Evolutionary conservation across 805 yeast genomes (phyloP), one percentile per base, ranked within the genome.

Genomic region (Hanseniaspora opuntiae): DNA sequence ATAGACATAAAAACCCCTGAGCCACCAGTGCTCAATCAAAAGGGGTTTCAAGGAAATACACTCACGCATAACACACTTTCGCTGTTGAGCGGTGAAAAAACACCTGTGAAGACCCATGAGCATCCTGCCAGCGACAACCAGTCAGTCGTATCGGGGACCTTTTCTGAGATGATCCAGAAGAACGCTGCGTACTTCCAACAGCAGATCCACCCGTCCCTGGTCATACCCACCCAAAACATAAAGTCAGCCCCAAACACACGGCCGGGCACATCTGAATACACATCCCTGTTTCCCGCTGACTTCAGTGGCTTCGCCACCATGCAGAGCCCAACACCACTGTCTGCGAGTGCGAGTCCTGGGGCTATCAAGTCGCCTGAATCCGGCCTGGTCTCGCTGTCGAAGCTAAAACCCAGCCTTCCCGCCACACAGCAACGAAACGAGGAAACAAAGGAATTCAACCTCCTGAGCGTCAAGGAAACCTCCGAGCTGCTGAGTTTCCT

Each of bases 401-500:
- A 46, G 16, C 9, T 4, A 3, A 30, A 44, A 12, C 12, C 16
- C 20, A 19, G 32, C 9, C 7, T 25, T 19, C 22, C 16, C 2
- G 44, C 35, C 24, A 25, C 8, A 11, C 33, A 30, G 14, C 33
- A 30, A 11, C 12, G 33, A 14, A n/a, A 4, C 4, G 22, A 22
- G 2, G 20, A 5, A 25, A 28, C 14, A 28, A 32, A 38, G 24
- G 25, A 46, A 19, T 54, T 55, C 4, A 59, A 59, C 12, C 53
- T 65, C 17, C 55, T 67, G 56, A 66, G 68, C 46, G 59, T 62
- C 9, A 57, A 62, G 52, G 71, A 67, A 54, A 61, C 68, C 1
- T 58, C 59, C 55, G 68, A 65, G 2, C 62, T 67, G 37, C 67
- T 65, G 45, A 58, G 58, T 37, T 66, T 67, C 47, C 49, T 67